Evolutionary conservation across 371 early-diverging fungal genomes (phyloP).

Genomic region (Polyrhizophydium stewartii): DNA sequence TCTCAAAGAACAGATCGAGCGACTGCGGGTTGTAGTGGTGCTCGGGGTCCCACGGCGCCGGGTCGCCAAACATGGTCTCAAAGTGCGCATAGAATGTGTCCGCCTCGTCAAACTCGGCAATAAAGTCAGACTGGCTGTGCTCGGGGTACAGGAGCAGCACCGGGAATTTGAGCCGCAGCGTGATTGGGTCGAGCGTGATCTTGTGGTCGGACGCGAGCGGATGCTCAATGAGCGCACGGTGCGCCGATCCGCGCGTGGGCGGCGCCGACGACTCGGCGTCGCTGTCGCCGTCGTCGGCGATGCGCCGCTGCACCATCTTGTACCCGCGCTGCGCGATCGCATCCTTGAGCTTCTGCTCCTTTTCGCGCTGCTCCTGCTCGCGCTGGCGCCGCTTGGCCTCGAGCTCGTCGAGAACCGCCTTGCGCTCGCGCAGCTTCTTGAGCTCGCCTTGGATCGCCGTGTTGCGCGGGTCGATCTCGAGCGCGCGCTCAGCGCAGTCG

Average conservation of each 20-base stretch:
- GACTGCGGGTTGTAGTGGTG: conserved; percentile 61
- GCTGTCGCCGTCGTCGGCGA: not conserved
- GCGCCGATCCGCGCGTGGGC: too few relatives aligned
- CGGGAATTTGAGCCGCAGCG: conserved; percentile 73
- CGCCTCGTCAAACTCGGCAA: conserved; percentile 79
- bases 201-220: conserved; percentile 29
- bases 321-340: conserved; percentile 12
- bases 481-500: conserved; percentile 75
- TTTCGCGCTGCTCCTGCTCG: conserved; percentile 13
- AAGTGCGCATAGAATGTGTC: conserved; percentile 82
- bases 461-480: conserved; percentile 69
- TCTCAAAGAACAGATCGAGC: conserved; percentile 77
- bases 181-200: conserved; percentile 61
- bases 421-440: conserved; percentile 18
- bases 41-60: conserved; percentile 74
- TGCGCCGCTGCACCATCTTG: not conserved
- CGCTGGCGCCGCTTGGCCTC: conserved; percentile 12
- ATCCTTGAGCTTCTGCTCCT: conserved; percentile 9
- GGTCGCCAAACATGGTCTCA: conserved; percentile 74
- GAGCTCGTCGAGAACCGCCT: conserved; percentile 15
- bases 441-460: conserved; percentile 44
- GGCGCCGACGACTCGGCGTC: not conserved
- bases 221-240: conserved; percentile 7
- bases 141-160: conserved; percentile 95
- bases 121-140: conserved; percentile 84